Evolutionary conservation across 768 basidiomycete species (phyloP), one percentile per base, ranked within the genome.

Genomic region (Dentipellis fragilis): DNA sequence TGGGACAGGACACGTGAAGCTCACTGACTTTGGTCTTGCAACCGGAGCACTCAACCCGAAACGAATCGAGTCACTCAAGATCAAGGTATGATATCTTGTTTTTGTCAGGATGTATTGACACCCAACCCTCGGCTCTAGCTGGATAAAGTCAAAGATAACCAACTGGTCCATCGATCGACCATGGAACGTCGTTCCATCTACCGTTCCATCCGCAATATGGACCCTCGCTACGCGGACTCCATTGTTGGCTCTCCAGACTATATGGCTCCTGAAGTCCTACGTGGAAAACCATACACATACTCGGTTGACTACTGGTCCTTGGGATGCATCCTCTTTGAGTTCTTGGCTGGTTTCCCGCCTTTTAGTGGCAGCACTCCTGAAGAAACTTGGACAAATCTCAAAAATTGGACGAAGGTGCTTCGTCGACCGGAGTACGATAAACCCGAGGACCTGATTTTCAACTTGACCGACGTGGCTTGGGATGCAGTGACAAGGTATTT

Each of bases 261-360:
- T 70, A 98, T 99, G 96, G 90, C 96, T 1, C 89, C 90, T 0
- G 90, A 93, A 66, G 93, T 97, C 19, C 79, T 97, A 22, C 83
- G 94, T 29, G 95, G 89, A 37, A 93, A 93, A 69, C 89, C 93
- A 0, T 99, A 99, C 70, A 87, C 87, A 0, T 97, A 88, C 69
- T 90, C 91, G 0, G 96, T 98, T 49, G 96, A 99, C 71, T 98
- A 89, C 63, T 98, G 96, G 96, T 95, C 93, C 1, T 79, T 99
- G 8, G 96, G 96, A 6, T 98, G 96, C 69, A 98, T 99, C 63
- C 73, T 99, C 22, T 99, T 97, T 72, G 96, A 99, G 73, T 94
- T 95, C 69, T 75, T 95, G 14, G 89, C 92, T 1, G 95, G 96
- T 23, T 99, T 96, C 72, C 96, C 96, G 11, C 96, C 96, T 1